Evolutionary conservation across 129 eudicot species (phyloP).

Genomic region (Lactuca sativa): DNA sequence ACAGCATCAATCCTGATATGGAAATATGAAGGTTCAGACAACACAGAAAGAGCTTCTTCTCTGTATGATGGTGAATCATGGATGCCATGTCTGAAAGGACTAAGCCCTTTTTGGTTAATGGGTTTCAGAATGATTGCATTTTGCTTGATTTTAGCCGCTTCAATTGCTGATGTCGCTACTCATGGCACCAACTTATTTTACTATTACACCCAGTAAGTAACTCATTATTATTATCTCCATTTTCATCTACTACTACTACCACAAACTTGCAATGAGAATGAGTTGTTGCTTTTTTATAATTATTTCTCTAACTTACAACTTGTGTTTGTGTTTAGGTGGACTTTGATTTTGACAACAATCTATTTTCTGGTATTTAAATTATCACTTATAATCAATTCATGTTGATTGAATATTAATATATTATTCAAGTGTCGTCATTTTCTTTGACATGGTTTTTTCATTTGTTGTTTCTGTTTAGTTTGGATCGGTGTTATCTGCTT

Average conservation of each 20-base stretch:
- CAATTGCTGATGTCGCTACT: slow-evolving; percentile 43
- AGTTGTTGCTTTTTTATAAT: too few relatives aligned
- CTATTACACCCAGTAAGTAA: slow-evolving; percentile 76
- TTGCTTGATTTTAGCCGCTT: slow-evolving; percentile 38
- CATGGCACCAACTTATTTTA: slow-evolving; percentile 51
- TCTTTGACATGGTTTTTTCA: slow-evolving; percentile 1
- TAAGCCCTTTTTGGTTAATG: slow-evolving; percentile 64
- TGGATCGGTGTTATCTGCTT: slow-evolving; percentile 59
- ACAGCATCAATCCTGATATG: slow-evolving; percentile 47
- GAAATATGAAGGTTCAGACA: slow-evolving; percentile 53
- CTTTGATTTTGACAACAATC: slow-evolving; percentile 65
- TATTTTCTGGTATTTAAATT: slow-evolving; percentile 69
- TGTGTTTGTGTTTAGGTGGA: slow-evolving; percentile 68
- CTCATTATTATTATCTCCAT: too few relatives aligned
- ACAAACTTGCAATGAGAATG: too few relatives aligned
- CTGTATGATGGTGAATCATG: slow-evolving; percentile 63
- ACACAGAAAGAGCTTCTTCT: slow-evolving; percentile 40
- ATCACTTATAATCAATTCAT: slow-evolving; percentile 6
- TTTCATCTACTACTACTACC: too few relatives aligned
- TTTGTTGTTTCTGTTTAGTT: slow-evolving; percentile 40
- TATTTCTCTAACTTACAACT: slow-evolving; percentile 24
- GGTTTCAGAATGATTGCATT: slow-evolving; percentile 64
- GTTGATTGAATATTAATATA: too few relatives aligned
- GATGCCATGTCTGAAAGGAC: slow-evolving; percentile 74
- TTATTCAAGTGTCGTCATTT: background rate